Evolutionary conservation across 2,329 filamentous ascomycete species (phyloP), one percentile per base, ranked within the genome.

Genomic region (Colletotrichum eremochloae): DNA sequence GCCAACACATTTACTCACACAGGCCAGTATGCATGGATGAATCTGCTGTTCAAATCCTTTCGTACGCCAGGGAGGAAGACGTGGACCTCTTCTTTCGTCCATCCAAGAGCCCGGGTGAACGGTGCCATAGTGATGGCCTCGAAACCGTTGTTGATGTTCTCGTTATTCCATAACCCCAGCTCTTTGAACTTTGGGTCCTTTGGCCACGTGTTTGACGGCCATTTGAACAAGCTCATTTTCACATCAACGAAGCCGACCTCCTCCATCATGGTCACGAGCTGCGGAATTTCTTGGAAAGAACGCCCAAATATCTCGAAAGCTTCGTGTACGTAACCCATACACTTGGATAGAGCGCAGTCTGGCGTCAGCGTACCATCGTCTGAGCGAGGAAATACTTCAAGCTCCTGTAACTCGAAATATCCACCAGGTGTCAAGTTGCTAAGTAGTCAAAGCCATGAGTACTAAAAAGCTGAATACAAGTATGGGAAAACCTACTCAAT

Each of bases 221-320:
- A 84, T 76, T 84, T 86, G 75, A 82, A 85, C 20, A 85, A 75
- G 2, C 82, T 79, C 76, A 88, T 84, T 0, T 79, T 78, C 0
- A 91, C 84, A 65, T 89, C 83, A 63, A 83, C 79, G 74, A 90
- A 90, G 0, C 89, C 89, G 0, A 84, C 86, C 20, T 86, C 84
- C 11, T 80, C 77, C 76, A 90, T 81, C 63, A 81, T 76, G 58
- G 78, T 78, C 40, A 80, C 80, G 0, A 67, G 40, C 0, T 74
- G 72, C 0, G 76, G 78, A 38, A 76, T 78, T 38, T 78, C 80
- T 50, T 77, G 74, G 2, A 78, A 75, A 1, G 78, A 74, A 1
- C 81, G 77, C 1, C 78, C 77, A 9, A 82, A 71, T 2, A 76
- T 76, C 1, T 63, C 67, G 1, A 78, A 78, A 1, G 80, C 76